phyloP scores from a whole-genome alignment of 352 stramenopile species.

The Globisporangium okanoganense region DNA sequence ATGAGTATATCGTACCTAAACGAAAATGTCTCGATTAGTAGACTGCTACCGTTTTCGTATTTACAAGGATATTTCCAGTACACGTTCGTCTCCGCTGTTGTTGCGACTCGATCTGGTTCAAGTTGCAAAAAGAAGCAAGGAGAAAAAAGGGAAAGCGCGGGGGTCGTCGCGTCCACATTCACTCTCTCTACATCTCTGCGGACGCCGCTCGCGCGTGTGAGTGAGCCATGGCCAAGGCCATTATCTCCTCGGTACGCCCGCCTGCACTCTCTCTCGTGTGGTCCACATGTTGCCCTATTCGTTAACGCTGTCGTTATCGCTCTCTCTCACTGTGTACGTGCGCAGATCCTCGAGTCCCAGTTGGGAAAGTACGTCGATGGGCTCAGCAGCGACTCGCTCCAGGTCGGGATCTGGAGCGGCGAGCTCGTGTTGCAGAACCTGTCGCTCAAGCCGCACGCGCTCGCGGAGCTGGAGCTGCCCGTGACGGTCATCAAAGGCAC shows the following conservation, averaged over 20 bases:
- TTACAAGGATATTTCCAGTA: neutral
- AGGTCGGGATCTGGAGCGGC: constrained; percentile 82
- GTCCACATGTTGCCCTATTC: neutral
- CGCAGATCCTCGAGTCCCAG: constrained; percentile 68
- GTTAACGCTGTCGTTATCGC: neutral
- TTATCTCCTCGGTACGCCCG: constrained; percentile 17
- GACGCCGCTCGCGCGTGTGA: neutral
- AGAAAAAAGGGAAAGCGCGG: neutral
- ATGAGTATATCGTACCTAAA: neutral
- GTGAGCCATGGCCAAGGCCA: constrained; percentile 16
- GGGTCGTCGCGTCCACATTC: neutral
- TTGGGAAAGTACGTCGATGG: constrained; percentile 83
- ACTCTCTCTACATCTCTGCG: neutral
- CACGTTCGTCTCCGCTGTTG: neutral
- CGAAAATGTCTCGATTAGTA: neutral
- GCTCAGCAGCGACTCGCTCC: constrained; percentile 71
- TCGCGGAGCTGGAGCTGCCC: constrained; percentile 72
- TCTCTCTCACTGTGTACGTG: neutral
- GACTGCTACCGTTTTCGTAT: neutral
- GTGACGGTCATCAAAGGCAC: constrained; percentile 56
- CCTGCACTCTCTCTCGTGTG: neutral
- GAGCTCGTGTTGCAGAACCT: constrained; percentile 71
- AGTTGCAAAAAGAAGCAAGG: neutral
- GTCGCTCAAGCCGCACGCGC: constrained; percentile 70
- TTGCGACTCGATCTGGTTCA: neutral